Conservation (phyloP, 192 early-diverging fungal genomes). For the Funneliformis geosporum region DNA sequence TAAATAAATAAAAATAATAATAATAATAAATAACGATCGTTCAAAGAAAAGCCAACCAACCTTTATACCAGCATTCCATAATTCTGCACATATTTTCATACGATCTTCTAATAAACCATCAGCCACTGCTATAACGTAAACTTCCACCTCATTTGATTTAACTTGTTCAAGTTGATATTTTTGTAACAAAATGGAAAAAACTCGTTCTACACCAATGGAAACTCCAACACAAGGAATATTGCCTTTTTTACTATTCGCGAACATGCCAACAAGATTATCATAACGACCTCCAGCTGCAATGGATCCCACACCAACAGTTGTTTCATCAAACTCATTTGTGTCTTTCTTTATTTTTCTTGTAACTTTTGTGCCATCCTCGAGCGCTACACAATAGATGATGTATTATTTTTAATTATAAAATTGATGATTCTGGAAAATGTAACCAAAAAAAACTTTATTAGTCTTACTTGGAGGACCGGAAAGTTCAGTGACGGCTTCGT, state of each 20-base stretch:
- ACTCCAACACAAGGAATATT: slow-evolving; percentile 94
- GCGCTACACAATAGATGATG: slow-evolving; percentile 32
- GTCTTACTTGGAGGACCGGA: slow-evolving; percentile 56
- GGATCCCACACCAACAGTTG: slow-evolving; percentile 85
- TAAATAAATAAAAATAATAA: background rate
- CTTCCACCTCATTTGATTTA: slow-evolving; percentile 77
- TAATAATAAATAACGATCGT: too few relatives aligned
- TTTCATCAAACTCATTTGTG: slow-evolving; percentile 70
- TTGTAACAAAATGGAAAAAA: slow-evolving; percentile 81
- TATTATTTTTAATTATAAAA: background rate
- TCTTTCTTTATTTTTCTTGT: slow-evolving; percentile 47
- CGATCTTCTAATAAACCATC: slow-evolving; percentile 86
- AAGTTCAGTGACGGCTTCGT: slow-evolving; percentile 83
- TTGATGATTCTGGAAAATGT: background rate
- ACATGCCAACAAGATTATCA: slow-evolving; percentile 97
- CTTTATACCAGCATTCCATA: slow-evolving; percentile 91
- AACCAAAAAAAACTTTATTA: background rate
- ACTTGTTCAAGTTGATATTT: slow-evolving; percentile 62
- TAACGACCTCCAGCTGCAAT: slow-evolving; percentile 97
- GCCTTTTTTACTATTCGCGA: slow-evolving; percentile 66
- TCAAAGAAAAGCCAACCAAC: slow-evolving; percentile 20
- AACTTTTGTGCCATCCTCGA: slow-evolving; percentile 47
- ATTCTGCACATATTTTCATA: slow-evolving; percentile 81
- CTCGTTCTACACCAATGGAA: slow-evolving; percentile 94
- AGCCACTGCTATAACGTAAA: slow-evolving; percentile 81